Evolutionary conservation across 2,329 filamentous ascomycete species (phyloP), one percentile per base, ranked within the genome.

Genomic region (Hypoxylon sp.): DNA sequence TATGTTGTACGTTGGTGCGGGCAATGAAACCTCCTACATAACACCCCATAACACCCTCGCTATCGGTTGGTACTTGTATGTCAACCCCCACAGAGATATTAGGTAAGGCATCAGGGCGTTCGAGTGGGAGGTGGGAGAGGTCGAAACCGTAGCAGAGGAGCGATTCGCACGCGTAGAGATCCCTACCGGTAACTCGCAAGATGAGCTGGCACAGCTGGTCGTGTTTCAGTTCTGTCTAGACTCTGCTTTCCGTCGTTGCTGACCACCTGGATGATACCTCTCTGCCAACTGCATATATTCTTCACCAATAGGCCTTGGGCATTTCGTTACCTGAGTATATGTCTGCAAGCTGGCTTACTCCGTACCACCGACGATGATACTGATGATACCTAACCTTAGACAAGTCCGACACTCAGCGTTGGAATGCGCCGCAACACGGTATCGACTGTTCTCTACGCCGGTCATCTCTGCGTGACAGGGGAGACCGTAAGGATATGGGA

Each of bases 51-150:
- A 60, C 54, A 19, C 51, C 26, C 57, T 67, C 56, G 48, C 30
- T 46, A 62, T 62, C 65, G 62, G 62, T 63, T 63, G 59, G 58
- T 65, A 65, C 59, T 61, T 57, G 62, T 68, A 63, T 68, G 59
- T 64, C 59, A 68, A 68, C 65, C 65, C 65, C 62, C 65, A 66
- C 65, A 66, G 60, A 48, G 56, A 44, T 41, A 57, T 68, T 68
- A 68, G 66, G 65, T 68, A 66, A 68, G 63, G 59, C 34, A 26
- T 26, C 24, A 26, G 24, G 24, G 24, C 24, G 24, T 26, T 26
- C 51, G 59, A 63, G 20, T 46, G 43, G 43, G 41, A 24, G 41
- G 19, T 46, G 24, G 13, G 24, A n/a, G 54, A 59, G 46, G 26
- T 39, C 15, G 37, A 39, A 19, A 39, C 37, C 37, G 15, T 34